These are phyloP conservation scores for Pseudozyma sp. DNA, from an alignment of 1,284 basidiomycete species.

Conservation along the genomic window DNA sequence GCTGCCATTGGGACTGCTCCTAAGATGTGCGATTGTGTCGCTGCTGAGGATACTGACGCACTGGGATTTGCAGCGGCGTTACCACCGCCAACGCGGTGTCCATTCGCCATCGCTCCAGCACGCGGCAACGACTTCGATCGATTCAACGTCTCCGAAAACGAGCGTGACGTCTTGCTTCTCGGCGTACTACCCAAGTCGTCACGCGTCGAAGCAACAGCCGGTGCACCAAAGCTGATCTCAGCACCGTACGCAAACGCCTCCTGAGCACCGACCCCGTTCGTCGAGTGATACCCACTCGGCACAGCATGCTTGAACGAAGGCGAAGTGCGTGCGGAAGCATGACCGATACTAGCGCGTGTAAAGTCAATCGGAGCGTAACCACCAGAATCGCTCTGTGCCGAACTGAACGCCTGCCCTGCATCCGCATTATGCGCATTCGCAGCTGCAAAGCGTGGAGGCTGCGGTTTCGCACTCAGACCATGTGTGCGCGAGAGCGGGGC, in stretches of 20 bases:
- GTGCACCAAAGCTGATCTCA: slow-evolving; percentile 58
- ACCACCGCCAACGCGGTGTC: slow-evolving; percentile 4
- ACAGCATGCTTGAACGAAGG: slow-evolving; percentile 52
- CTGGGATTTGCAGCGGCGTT: background rate
- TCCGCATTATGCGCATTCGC: slow-evolving; percentile 15
- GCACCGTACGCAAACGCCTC: slow-evolving; percentile 59
- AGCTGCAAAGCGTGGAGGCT: slow-evolving; percentile 31
- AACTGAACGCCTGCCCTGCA: slow-evolving; percentile 32
- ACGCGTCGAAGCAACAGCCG: slow-evolving; percentile 25
- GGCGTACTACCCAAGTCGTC: slow-evolving; percentile 40
- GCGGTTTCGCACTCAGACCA: slow-evolving; percentile 57
- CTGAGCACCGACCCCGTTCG: slow-evolving; percentile 28
- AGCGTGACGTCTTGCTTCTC: slow-evolving; percentile 47
- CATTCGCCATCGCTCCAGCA: slow-evolving; percentile 24
- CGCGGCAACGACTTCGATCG: slow-evolving; percentile 57
- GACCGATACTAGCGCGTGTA: slow-evolving; percentile 37
- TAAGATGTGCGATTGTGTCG: slow-evolving; percentile 8
- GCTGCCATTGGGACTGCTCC: slow-evolving; percentile 15
- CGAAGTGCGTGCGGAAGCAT: slow-evolving; percentile 54
- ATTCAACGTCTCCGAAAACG: slow-evolving; percentile 56
- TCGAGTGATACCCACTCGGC: slow-evolving; percentile 23
- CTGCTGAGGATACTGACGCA: slow-evolving; percentile 11
- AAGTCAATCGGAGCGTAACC: slow-evolving; percentile 38
- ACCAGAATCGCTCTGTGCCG: slow-evolving; percentile 53
- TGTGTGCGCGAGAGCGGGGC: slow-evolving; percentile 62